Evolutionary conservation across 495 filamentous ascomycete species (phyloP).

Genomic region (Niebla homalea): DNA sequence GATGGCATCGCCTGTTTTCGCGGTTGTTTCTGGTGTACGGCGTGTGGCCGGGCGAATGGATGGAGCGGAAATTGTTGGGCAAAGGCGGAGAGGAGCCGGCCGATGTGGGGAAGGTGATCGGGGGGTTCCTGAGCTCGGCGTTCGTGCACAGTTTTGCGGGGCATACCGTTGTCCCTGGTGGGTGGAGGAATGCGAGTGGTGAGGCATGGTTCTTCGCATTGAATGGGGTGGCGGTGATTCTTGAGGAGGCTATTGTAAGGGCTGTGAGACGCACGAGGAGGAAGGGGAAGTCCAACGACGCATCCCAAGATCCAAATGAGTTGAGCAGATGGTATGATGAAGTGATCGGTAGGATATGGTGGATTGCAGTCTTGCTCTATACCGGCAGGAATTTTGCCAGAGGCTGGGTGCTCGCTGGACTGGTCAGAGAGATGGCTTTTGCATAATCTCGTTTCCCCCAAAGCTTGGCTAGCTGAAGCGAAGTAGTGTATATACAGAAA

Average conservation of each 20-base stretch:
- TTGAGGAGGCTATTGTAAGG: slow-evolving; percentile 12
- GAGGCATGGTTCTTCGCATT: slow-evolving; percentile 16
- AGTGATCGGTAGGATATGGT: slow-evolving; percentile 13
- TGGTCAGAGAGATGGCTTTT: slow-evolving; percentile 16
- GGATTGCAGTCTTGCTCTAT: slow-evolving; percentile 13
- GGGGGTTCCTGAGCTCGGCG: slow-evolving; percentile 14
- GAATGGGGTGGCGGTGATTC: slow-evolving; percentile 14
- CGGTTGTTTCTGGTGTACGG: slow-evolving; percentile 17
- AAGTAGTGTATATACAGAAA: no score
- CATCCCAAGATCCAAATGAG: neutral
- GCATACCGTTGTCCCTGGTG: slow-evolving; percentile 12
- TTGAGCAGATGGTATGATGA: slow-evolving; percentile 15
- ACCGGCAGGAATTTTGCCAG: slow-evolving; percentile 15
- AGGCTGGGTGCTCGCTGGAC: slow-evolving; percentile 16
- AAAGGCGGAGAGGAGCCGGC: slow-evolving; percentile 5
- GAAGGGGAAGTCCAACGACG: neutral
- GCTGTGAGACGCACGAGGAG: neutral
- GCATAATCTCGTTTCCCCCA: no score
- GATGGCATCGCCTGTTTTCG: slow-evolving; percentile 19
- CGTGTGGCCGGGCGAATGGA: slow-evolving; percentile 18
- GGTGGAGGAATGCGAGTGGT: slow-evolving; percentile 11
- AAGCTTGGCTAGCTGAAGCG: no score
- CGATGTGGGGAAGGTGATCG: slow-evolving; percentile 17
- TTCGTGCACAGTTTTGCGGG: slow-evolving; percentile 17
- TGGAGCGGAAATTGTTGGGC: slow-evolving; percentile 13